Evolutionary conservation across 1,139 yeast genomes (phyloP), one percentile per base, ranked within the genome.

Genomic region (Sugiyamaella paludigena): DNA sequence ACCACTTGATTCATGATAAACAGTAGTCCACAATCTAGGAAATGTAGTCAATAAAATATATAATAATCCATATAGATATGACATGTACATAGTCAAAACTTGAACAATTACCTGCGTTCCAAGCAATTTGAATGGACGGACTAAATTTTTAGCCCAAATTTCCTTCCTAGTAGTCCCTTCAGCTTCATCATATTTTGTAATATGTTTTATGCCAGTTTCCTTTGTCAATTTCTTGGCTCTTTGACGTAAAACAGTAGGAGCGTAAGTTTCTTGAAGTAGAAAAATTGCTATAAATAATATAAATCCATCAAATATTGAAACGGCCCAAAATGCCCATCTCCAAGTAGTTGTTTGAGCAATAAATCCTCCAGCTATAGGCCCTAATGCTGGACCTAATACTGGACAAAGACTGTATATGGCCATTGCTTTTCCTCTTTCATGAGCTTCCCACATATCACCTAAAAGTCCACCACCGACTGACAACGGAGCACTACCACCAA

Each of bases 391-490:
- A 0, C 88, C 91, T 43, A 82, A 66, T 9, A 62, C 46, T 0
- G 87, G 85, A 30, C 81, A 80, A 28, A 80, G 58, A 0, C 81
- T 73, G 62, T 77, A 81, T 7, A 78, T 65, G 0, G 82, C 80
- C 72, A 81, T 70, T 1, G 86, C 86, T 36, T 69, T 59, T 34
- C 77, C 80, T 40, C 87, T 70, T 40, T 77, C 73, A 34, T 67
- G 62, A 49, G 78, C 79, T 36, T 71, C 69, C 69, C 75, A 81
- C 37, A 80, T 64, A 59, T 82, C 87, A 13, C 83, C 83, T 39
- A 82, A 62, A 2, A 80, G 76, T 27, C 87, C 87, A 1, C 84
- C 86, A 12, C 86, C 84, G 19, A 81, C 81, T 49, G 80, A 77
- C 44, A 81, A 66, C 0, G 86, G 79, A 1, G 84, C 81, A 39